phyloP scores from a whole-genome alignment of 345 rosid species.

The Syzygium aqueum region DNA sequence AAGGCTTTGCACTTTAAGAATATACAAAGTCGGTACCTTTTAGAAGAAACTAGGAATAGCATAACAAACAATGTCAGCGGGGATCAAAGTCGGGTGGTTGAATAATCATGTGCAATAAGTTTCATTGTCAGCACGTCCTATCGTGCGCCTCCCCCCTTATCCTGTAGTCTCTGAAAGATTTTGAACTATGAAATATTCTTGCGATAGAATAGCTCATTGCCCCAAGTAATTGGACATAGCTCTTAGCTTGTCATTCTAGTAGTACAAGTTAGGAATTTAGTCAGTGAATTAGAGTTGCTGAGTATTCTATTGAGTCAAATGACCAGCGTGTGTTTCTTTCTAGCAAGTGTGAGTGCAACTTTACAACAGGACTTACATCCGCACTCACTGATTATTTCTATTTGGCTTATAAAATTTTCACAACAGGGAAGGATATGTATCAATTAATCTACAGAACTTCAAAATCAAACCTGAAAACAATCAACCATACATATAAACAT shows the following conservation, averaged over 20 bases:
- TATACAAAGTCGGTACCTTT: not conserved
- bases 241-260: not conserved
- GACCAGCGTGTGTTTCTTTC: not conserved
- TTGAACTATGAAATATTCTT: not conserved
- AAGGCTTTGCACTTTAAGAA: not conserved
- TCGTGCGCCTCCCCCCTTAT: not conserved
- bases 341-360: not conserved
- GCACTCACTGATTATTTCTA: not conserved
- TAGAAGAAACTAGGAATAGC: not conserved
- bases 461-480: not conserved
- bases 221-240: not conserved
- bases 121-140: not conserved
- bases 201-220: not conserved
- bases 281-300: not conserved
- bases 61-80: not conserved
- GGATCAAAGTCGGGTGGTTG: not conserved
- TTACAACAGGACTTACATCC: not conserved
- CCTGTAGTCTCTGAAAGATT: not conserved
- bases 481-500: not conserved
- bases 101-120: not conserved
- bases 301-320: not conserved
- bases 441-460: not conserved
- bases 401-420: not conserved
- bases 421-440: not conserved
- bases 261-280: not conserved